Conservation (phyloP, 805 yeast genomes). For the Debaryomyces prosopidis region DNA sequence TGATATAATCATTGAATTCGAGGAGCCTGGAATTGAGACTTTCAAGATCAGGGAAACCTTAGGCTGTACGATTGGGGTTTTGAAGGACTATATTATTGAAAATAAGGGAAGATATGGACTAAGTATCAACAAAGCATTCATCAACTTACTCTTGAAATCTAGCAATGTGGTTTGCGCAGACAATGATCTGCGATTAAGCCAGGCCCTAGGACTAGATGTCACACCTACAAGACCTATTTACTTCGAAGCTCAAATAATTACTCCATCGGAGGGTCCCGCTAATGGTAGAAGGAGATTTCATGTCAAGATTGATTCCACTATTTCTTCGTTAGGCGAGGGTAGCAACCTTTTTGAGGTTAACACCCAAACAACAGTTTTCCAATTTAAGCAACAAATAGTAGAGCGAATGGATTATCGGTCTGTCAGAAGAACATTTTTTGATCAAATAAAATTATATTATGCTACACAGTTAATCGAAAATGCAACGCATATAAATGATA, state of each 20-base stretch:
- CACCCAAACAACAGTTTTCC: constrained; percentile 16
- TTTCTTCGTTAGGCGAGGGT: constrained; percentile 15
- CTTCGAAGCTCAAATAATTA: neutral
- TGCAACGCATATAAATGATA: constrained; percentile 1
- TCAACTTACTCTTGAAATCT: constrained; percentile 11
- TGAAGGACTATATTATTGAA: constrained; percentile 19
- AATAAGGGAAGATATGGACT: constrained; percentile 10
- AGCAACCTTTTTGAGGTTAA: constrained; percentile 22
- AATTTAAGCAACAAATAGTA: constrained; percentile 19
- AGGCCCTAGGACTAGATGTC: constrained; percentile 25
- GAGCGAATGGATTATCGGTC: constrained; percentile 19
- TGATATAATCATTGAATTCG: constrained; percentile 19
- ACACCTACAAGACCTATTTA: constrained; percentile 22
- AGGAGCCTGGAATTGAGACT: constrained; percentile 5
- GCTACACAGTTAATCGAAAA: constrained; percentile 4
- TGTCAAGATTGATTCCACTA: constrained; percentile 15
- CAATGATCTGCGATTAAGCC: constrained; percentile 10
- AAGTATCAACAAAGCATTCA: constrained; percentile 10
- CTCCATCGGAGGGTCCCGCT: neutral
- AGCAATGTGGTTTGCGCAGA: constrained; percentile 6
- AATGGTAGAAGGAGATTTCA: constrained; percentile 12
- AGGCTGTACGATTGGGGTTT: constrained; percentile 15
- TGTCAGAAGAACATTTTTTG: constrained; percentile 26
- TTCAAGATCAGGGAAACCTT: constrained; percentile 19
- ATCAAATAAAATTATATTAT: constrained; percentile 20